Percentiles rank a stretch among this genome's conserved stretches.
Conservation (phyloP, 1,284 basidiomycete genomes). For the Rhodotorula sp. region DNA sequence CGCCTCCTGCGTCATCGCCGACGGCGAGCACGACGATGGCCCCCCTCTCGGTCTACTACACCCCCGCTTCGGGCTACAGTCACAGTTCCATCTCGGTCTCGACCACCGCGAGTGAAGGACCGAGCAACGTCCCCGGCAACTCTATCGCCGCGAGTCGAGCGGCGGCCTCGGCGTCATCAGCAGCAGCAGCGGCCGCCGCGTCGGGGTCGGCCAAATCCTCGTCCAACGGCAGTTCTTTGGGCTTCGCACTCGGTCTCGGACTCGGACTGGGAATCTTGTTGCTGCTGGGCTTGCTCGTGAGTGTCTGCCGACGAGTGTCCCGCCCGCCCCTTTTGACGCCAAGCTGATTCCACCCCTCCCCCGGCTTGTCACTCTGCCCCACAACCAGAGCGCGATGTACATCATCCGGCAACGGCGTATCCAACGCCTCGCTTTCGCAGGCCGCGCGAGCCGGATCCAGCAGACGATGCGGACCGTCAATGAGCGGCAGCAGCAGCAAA, state of each 20-base stretch:
- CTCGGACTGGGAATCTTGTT: conserved; percentile 15
- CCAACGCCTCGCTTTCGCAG: neutral
- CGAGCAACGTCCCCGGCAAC: conserved; percentile 18
- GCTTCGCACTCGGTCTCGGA: conserved; percentile 16
- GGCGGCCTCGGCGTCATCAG: neutral
- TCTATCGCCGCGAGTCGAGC: conserved; percentile 15
- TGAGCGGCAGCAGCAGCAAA: neutral
- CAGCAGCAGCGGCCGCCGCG: neutral
- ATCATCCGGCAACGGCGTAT: neutral
- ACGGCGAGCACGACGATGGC: neutral
- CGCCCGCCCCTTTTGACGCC: too few relatives aligned
- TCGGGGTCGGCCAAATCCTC: neutral
- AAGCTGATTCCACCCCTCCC: too few relatives aligned
- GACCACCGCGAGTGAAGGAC: neutral
- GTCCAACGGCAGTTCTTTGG: neutral
- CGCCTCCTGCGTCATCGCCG: neutral
- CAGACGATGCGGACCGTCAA: conserved; percentile 7
- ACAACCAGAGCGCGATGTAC: neutral
- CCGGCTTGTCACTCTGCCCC: too few relatives aligned
- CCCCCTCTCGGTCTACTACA: neutral
- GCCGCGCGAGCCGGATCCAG: neutral
- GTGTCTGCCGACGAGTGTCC: neutral
- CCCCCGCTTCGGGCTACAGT: conserved; percentile 1
- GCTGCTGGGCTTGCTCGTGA: neutral
- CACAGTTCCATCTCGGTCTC: neutral